Percentiles rank a stretch among this genome's conserved stretches.
These are phyloP conservation scores for Verticillium tricorpus DNA, from an alignment of 2,329 filamentous ascomycete species.

Conservation along the genomic window DNA sequence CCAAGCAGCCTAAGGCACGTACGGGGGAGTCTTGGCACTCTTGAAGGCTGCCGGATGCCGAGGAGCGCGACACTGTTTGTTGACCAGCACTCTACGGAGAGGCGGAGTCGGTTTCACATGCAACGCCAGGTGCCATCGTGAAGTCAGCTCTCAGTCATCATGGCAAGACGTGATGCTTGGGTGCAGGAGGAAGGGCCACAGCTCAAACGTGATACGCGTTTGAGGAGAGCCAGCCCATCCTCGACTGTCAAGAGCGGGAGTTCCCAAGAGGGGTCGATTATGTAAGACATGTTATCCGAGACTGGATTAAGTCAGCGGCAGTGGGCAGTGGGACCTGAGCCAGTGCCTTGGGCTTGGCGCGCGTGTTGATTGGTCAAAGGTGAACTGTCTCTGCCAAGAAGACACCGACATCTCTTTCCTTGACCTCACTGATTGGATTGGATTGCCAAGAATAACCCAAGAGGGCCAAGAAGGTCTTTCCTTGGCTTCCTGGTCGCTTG, in stretches of 20 bases:
- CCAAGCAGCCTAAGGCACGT: not conserved
- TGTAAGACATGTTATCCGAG: not conserved
- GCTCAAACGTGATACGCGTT: no score
- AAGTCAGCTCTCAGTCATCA: no score
- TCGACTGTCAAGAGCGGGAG: no score
- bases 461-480: not conserved
- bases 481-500: not conserved
- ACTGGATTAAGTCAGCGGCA: not conserved
- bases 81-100: no score
- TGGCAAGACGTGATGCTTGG: no score
- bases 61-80: not conserved
- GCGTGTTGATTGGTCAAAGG: not conserved
- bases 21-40: not conserved
- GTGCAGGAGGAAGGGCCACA: no score
- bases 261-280: not conserved
- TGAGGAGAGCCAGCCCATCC: no score
- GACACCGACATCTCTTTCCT: not conserved
- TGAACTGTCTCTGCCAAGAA: not conserved
- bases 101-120: not conserved
- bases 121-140: not conserved
- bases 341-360: not conserved
- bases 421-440: not conserved
- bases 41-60: not conserved
- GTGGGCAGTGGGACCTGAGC: not conserved
- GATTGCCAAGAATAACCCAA: not conserved